Evolutionary conservation across 1,284 basidiomycete genomes (phyloP).

Genomic region (Apiotrichum gamsii): DNA sequence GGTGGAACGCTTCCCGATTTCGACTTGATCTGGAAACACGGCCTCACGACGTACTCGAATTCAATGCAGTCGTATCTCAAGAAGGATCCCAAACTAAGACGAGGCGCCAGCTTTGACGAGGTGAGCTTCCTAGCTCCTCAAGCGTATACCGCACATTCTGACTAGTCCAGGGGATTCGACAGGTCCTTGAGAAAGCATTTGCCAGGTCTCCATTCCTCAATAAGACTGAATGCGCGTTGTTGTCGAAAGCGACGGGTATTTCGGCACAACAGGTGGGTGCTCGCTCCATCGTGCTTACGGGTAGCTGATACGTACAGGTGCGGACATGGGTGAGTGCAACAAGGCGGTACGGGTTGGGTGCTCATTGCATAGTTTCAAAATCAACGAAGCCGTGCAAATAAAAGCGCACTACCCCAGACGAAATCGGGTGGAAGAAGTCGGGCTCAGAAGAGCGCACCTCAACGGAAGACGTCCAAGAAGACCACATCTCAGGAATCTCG

Average conservation of each 20-base stretch:
- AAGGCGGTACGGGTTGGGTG: no score
- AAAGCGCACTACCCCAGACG: no score
- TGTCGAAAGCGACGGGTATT: conserved; percentile 25
- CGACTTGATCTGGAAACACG: not conserved
- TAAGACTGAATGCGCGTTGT: conserved; percentile 18
- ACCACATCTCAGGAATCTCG: no score
- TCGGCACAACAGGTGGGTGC: conserved; percentile 29
- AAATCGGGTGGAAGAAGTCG: no score
- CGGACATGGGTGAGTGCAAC: conserved; percentile 34
- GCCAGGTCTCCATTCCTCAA: conserved; percentile 15
- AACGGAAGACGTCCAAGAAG: no score
- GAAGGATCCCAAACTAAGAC: not conserved
- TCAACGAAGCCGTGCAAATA: conserved; percentile 21
- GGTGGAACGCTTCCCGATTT: not conserved
- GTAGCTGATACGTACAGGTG: conserved; percentile 19
- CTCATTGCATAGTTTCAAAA: conserved; percentile 25
- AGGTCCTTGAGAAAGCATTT: conserved; percentile 22
- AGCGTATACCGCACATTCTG: no score
- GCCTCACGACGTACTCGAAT: not conserved
- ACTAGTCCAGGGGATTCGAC: no score
- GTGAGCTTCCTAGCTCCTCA: no score
- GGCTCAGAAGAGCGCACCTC: no score
- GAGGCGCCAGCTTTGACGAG: not conserved
- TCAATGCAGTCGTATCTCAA: not conserved
- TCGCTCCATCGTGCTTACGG: not conserved